Conservation (phyloP, 2,329 filamentous ascomycete species). For the Exophiala alcalophila region DNA sequence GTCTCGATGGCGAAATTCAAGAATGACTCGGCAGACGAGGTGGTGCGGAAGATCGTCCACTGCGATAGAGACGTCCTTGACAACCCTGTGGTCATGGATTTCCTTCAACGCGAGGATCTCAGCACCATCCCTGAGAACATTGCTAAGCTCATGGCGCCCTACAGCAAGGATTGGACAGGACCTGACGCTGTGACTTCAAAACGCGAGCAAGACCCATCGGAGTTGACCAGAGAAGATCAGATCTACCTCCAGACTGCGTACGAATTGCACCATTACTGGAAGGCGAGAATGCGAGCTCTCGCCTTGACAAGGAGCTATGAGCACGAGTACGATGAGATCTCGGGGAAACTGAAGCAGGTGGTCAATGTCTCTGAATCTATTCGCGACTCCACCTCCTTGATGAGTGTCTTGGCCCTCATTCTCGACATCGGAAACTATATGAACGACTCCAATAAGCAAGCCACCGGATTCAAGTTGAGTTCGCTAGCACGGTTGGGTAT, state of each 20-base stretch:
- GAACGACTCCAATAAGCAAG: conserved; percentile 99
- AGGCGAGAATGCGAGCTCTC: conserved; percentile 90
- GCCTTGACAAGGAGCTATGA: conserved; percentile 80
- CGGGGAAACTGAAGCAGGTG: conserved; percentile 79
- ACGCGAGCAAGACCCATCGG: conserved; percentile 79
- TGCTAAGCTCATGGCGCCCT: conserved; percentile 86
- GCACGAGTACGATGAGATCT: conserved; percentile 86
- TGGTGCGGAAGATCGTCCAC: conserved; percentile 91
- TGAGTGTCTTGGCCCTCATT: conserved; percentile 94
- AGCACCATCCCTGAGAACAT: conserved; percentile 90
- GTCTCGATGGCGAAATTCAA: conserved; percentile 94
- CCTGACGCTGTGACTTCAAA: conserved; percentile 73
- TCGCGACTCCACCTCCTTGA: conserved; percentile 84
- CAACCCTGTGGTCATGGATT: conserved; percentile 92
- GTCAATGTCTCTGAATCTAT: conserved; percentile 83
- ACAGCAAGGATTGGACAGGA: conserved; percentile 94
- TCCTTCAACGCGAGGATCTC: conserved; percentile 86
- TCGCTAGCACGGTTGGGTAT: conserved; percentile 89
- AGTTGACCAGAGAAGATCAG: conserved; percentile 92
- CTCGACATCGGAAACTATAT: conserved; percentile 99
- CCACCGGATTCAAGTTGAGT: conserved; percentile 94
- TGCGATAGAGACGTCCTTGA: conserved; percentile 87
- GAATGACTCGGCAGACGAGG: conserved; percentile 74
- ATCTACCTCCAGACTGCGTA: conserved; percentile 91
- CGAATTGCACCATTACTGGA: conserved; percentile 97